Percentiles rank a stretch among this genome's conserved stretches.
Conservation (phyloP, 2,329 filamentous ascomycete genomes). For the Aspergillus chevalieri region DNA sequence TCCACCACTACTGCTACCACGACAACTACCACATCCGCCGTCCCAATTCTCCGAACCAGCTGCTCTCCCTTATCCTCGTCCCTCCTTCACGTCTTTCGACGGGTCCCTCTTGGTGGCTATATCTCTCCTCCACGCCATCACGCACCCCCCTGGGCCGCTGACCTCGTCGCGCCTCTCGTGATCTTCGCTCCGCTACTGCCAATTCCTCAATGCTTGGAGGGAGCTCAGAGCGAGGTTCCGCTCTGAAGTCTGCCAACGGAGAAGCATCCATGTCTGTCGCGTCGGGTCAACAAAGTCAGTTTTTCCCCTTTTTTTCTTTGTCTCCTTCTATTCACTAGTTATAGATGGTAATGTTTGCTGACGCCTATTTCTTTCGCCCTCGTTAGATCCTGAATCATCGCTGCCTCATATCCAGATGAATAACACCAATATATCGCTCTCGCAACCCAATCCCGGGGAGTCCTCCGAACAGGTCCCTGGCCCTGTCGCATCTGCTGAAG, state of each 20-base stretch:
- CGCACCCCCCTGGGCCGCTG: constrained; percentile 6
- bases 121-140: constrained; percentile 5
- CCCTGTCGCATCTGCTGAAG: constrained; percentile 12
- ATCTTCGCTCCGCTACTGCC: constrained; percentile 17
- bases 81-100: constrained; percentile 10
- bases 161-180: constrained; percentile 4
- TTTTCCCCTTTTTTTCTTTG: background rate
- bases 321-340: constrained; percentile 1
- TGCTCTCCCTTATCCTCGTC: constrained; percentile 2
- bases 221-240: constrained; percentile 27
- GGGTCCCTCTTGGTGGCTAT: constrained; percentile 17
- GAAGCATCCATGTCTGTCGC: constrained; percentile 30
- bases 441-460: constrained; percentile 13
- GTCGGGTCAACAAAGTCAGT: constrained; percentile 25
- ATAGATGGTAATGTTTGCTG: constrained; percentile 8
- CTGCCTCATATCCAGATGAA: constrained; percentile 14
- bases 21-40: no score
- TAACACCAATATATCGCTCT: constrained; percentile 16
- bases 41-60: no score
- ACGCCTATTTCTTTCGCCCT: constrained; percentile 3
- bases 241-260: constrained; percentile 20
- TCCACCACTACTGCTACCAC: constrained; percentile 1
- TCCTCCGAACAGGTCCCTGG: constrained; percentile 6
- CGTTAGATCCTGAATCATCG: constrained; percentile 21
- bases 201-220: constrained; percentile 28